Percentiles rank a stretch among this genome's conserved stretches.
These are phyloP conservation scores for Rhodomyrtus psidioides DNA, from an alignment of 441 rosid genomes.

Conservation along the genomic window DNA sequence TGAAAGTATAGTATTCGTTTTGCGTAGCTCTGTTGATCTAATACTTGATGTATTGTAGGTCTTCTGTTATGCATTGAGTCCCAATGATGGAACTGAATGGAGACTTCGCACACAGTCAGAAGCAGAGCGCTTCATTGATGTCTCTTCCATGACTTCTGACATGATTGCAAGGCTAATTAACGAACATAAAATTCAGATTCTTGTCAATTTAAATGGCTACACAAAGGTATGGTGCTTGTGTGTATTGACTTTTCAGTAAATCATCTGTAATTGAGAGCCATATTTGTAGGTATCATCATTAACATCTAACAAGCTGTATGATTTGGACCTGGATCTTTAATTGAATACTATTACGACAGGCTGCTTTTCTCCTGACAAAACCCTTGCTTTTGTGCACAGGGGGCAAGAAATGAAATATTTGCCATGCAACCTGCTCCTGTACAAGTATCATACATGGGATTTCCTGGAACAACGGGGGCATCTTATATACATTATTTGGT, in stretches of 20 bases:
- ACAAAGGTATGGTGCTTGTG: conserved; percentile 52
- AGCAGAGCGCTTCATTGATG: conserved; percentile 89
- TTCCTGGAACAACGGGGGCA: conserved; percentile 99
- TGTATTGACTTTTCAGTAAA: neutral
- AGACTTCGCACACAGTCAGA: conserved; percentile 87
- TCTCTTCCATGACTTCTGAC: conserved; percentile 85
- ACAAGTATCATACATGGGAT: conserved; percentile 99
- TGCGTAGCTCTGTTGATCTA: neutral
- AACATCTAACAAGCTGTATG: neutral
- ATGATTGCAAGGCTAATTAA: conserved; percentile 81
- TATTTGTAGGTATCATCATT: neutral
- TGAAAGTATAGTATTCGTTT: neutral
- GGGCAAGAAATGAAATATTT: conserved; percentile 96
- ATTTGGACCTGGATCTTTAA: neutral
- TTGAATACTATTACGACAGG: neutral
- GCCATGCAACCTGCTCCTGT: conserved; percentile 98
- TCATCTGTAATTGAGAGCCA: neutral
- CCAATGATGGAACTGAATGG: conserved; percentile 97
- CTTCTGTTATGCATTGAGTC: conserved; percentile 93
- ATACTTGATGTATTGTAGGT: conserved; percentile 32
- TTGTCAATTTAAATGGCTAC: conserved; percentile 90
- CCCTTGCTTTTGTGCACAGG: conserved; percentile 32
- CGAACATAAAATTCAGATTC: conserved; percentile 84
- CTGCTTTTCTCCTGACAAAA: neutral
- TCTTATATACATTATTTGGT: conserved; percentile 90